Percentiles rank a stretch among this genome's conserved stretches.
These are phyloP conservation scores for Kalaharituber pfeilii DNA, from an alignment of 2,329 filamentous ascomycete genomes.

Conservation along the genomic window DNA sequence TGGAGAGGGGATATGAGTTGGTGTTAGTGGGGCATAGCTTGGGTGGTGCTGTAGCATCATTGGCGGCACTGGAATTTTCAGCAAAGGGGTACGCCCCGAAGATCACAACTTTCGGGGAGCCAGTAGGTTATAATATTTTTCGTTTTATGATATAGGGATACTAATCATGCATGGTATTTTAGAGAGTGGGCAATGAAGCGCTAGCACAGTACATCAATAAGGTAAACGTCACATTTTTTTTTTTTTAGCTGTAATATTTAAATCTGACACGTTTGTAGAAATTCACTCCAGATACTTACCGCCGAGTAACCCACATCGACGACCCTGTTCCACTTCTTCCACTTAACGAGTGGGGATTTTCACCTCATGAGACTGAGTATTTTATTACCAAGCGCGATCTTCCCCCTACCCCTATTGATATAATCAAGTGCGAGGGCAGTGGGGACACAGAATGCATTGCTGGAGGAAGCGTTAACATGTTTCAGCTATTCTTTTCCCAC, in stretches of 20 bases:
- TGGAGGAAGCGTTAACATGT: slow-evolving; percentile 52
- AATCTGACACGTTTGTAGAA: too few relatives aligned
- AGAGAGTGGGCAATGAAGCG: slow-evolving; percentile 39
- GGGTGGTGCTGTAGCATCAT: slow-evolving; percentile 75
- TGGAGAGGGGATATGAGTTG: slow-evolving; percentile 52
- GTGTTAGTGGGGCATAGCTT: slow-evolving; percentile 79
- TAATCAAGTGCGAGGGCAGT: slow-evolving; percentile 46
- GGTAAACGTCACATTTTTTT: too few relatives aligned
- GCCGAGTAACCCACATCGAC: slow-evolving; percentile 65
- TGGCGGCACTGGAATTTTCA: slow-evolving; percentile 68
- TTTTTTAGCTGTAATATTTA: too few relatives aligned
- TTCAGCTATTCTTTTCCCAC: slow-evolving; percentile 85
- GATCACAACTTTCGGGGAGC: slow-evolving; percentile 88
- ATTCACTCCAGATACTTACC: slow-evolving; percentile 33
- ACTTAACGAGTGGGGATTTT: slow-evolving; percentile 72
- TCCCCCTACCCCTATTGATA: slow-evolving; percentile 48
- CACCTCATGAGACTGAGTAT: slow-evolving; percentile 70
- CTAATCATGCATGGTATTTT: slow-evolving; percentile 36
- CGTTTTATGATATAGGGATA: slow-evolving; percentile 26
- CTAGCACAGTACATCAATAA: slow-evolving; percentile 39
- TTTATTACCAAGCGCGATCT: slow-evolving; percentile 59
- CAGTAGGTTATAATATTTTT: slow-evolving; percentile 28
- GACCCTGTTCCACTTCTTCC: slow-evolving; percentile 85
- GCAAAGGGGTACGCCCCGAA: slow-evolving; percentile 56
- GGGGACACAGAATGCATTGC: slow-evolving; percentile 56